Evolutionary conservation across 2,329 filamentous ascomycete genomes (phyloP).

Genomic region (Fusarium fujikuroi): DNA sequence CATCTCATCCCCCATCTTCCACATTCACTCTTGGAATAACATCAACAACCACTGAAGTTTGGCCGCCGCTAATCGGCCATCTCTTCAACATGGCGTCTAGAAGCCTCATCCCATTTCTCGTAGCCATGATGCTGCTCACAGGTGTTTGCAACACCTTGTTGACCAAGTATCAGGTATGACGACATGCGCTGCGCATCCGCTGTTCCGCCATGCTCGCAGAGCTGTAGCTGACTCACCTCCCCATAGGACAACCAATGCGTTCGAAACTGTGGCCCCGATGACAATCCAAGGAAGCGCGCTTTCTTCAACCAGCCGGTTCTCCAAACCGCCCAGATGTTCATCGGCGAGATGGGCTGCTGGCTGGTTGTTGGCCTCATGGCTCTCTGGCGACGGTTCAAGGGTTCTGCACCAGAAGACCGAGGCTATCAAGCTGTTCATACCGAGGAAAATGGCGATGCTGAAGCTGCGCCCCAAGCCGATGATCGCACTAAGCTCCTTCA

Average conservation of each 20-base stretch:
- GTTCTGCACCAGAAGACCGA: constrained; percentile 56
- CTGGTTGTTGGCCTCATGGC: constrained; percentile 80
- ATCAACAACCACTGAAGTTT: constrained; percentile 12
- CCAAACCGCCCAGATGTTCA: constrained; percentile 97
- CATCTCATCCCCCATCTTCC: constrained; percentile 4
- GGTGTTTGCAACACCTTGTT: constrained; percentile 97
- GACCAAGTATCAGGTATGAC: constrained; percentile 89
- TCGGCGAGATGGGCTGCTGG: constrained; percentile 97
- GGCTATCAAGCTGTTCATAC: constrained; percentile 75
- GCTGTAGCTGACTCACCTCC: constrained; percentile 2
- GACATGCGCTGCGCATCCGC: constrained; percentile 12
- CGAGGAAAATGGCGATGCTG: constrained; percentile 57
- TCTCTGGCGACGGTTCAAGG: constrained; percentile 69
- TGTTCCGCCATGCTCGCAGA: not conserved
- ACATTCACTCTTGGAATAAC: constrained; percentile 3
- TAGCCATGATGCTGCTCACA: constrained; percentile 96
- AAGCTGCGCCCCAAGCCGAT: constrained; percentile 54
- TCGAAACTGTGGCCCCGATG: constrained; percentile 78
- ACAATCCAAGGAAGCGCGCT: constrained; percentile 71
- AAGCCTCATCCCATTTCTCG: constrained; percentile 82
- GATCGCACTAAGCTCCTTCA: constrained; percentile 57
- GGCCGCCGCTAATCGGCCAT: not conserved
- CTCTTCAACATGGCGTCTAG: constrained; percentile 71
- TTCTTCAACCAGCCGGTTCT: constrained; percentile 95
- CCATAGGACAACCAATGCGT: constrained; percentile 94